Conservation (phyloP, 768 basidiomycete genomes). For the Cystoderma amianthinum region DNA sequence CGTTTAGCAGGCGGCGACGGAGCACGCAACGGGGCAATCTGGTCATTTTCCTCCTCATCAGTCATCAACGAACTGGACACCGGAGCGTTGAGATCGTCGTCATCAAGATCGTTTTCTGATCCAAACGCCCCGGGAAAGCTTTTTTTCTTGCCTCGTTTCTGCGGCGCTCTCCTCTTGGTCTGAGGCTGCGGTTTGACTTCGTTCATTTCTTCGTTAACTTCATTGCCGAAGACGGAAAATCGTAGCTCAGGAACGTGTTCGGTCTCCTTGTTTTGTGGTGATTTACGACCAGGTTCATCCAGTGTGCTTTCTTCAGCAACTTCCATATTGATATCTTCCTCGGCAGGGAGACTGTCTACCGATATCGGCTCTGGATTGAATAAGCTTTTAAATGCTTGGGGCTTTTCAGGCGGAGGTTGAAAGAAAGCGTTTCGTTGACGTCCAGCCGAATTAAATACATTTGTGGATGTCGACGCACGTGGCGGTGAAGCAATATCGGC, state of each 20-base stretch:
- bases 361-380: conserved; percentile 12
- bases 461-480: conserved; percentile 7
- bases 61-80: conserved; percentile 39
- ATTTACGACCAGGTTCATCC: conserved; percentile 10
- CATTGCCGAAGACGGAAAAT: conserved; percentile 20
- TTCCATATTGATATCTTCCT: conserved; percentile 6
- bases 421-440: conserved; percentile 63
- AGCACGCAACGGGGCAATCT: conserved; percentile 29
- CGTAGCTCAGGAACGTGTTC: conserved; percentile 14
- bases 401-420: conserved; percentile 34
- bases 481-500: conserved; percentile 9
- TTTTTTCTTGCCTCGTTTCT: neutral
- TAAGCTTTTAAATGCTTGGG: conserved; percentile 26
- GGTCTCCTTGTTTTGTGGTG: conserved; percentile 10
- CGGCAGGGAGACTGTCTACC: neutral
- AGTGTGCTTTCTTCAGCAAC: conserved; percentile 9
- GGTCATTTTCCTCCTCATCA: conserved; percentile 30
- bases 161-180: conserved; percentile 10
- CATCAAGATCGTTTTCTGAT: conserved; percentile 13
- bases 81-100: conserved; percentile 3
- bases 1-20: conserved; percentile 21
- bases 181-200: conserved; percentile 11
- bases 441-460: conserved; percentile 41
- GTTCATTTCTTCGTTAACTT: conserved; percentile 6
- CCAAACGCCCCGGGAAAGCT: conserved; percentile 10